phyloP scores from a whole-genome alignment of 1,139 yeast species.

The Pneumocystis sp. region DNA sequence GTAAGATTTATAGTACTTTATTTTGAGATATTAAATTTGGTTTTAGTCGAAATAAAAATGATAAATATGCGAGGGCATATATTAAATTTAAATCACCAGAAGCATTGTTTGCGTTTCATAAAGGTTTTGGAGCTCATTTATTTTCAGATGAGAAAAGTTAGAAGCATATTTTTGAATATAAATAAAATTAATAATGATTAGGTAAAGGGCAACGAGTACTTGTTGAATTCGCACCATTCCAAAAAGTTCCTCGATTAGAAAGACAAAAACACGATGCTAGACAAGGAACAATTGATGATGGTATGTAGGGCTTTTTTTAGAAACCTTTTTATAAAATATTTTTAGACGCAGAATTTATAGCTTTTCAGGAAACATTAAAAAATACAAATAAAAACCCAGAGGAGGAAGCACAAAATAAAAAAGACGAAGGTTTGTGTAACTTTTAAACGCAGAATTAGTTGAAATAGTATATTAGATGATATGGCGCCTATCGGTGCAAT shows the following conservation, averaged over 20 bases:
- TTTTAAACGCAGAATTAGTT: neutral
- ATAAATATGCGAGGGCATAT: constrained; percentile 15
- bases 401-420: constrained; percentile 3
- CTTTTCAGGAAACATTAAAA: constrained; percentile 11
- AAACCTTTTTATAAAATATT: neutral
- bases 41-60: constrained; percentile 9
- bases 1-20: constrained; percentile 1
- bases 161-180: too few relatives aligned
- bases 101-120: constrained; percentile 11
- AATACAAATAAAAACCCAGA: neutral
- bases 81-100: constrained; percentile 12
- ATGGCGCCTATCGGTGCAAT: neutral
- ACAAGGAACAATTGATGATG: constrained; percentile 13
- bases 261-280: constrained; percentile 6
- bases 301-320: neutral
- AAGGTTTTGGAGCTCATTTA: constrained; percentile 10
- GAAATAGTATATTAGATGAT: neutral
- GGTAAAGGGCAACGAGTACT: constrained; percentile 9
- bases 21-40: neutral
- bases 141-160: constrained; percentile 9
- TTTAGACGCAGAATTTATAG: constrained; percentile 14
- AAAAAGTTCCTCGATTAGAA: constrained; percentile 10
- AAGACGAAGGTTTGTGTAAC: neutral
- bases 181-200: neutral
- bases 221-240: constrained; percentile 16